These are phyloP conservation scores for Umbelopsis isabellina DNA, from an alignment of 192 early-diverging fungal genomes.

Conservation along the genomic window DNA sequence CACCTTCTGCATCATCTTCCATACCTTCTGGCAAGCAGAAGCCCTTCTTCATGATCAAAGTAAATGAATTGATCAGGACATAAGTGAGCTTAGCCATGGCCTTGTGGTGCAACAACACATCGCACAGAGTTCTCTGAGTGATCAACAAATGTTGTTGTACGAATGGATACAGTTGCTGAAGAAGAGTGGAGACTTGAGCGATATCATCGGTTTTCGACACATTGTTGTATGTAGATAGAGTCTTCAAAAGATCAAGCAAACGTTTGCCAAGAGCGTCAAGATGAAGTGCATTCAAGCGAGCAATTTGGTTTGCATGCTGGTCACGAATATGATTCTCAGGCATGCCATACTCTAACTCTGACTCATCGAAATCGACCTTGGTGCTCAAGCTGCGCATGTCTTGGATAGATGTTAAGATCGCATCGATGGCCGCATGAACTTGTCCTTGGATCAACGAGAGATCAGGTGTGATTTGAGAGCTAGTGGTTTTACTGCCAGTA, in stretches of 20 bases:
- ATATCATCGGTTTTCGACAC: constrained; percentile 26
- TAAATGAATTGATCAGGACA: constrained; percentile 72
- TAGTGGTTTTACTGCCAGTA: constrained; percentile 13
- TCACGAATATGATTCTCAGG: constrained; percentile 50
- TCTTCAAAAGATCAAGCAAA: constrained; percentile 28
- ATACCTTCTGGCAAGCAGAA: constrained; percentile 82
- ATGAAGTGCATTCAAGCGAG: constrained; percentile 41
- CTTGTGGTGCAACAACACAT: constrained; percentile 66
- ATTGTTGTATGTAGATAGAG: constrained; percentile 36
- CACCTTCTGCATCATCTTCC: constrained; percentile 63
- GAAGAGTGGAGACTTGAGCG: constrained; percentile 34
- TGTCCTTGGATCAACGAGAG: constrained; percentile 18
- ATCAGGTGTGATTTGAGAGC: not conserved
- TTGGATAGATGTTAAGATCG: constrained; percentile 48
- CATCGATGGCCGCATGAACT: constrained; percentile 44
- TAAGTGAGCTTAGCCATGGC: constrained; percentile 73
- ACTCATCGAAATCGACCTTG: constrained; percentile 34
- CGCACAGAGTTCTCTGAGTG: constrained; percentile 58
- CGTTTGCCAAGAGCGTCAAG: constrained; percentile 37
- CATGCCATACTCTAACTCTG: constrained; percentile 49
- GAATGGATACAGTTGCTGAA: constrained; percentile 57
- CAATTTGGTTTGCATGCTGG: constrained; percentile 42
- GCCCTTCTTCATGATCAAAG: constrained; percentile 76
- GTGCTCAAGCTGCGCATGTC: constrained; percentile 33
- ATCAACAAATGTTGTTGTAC: constrained; percentile 67